These are phyloP conservation scores for Aegle marmelos DNA, from an alignment of 345 rosid genomes.

Conservation along the genomic window DNA sequence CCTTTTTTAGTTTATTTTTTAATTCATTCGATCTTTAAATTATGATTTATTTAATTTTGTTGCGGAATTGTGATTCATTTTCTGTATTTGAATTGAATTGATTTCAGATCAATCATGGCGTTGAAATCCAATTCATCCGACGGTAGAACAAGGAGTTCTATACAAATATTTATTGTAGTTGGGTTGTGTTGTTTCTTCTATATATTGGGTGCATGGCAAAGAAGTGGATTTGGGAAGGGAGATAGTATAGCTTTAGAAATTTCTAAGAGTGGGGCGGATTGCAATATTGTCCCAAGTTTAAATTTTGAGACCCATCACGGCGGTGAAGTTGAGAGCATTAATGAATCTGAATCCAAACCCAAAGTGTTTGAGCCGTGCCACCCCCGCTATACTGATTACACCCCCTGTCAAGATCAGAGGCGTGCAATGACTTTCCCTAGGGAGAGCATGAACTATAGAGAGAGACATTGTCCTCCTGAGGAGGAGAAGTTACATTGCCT, in stretches of 20 bases:
- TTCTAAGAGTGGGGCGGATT: slow-evolving; percentile 74
- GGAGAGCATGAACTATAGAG: slow-evolving; percentile 85
- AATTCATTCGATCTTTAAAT: not conserved
- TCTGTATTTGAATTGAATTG: not conserved
- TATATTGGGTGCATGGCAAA: slow-evolving; percentile 95
- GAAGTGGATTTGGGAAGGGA: slow-evolving; percentile 97
- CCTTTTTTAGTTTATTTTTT: too few relatives aligned
- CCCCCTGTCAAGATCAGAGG: slow-evolving; percentile 95
- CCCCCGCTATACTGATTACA: slow-evolving; percentile 70
- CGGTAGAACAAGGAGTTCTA: slow-evolving; percentile 79
- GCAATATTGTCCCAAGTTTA: slow-evolving; percentile 67
- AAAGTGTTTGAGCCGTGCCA: slow-evolving; percentile 66
- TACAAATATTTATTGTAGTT: slow-evolving; percentile 75
- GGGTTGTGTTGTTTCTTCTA: slow-evolving; percentile 92
- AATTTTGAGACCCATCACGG: slow-evolving; percentile 95
- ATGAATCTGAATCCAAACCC: slow-evolving; percentile 49
- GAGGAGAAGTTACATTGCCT: slow-evolving; percentile 76
- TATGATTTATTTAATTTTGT: not conserved
- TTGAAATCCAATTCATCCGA: slow-evolving; percentile 66
- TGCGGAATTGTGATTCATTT: not conserved
- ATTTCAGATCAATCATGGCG: slow-evolving; percentile 65
- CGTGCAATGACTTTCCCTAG: slow-evolving; percentile 99
- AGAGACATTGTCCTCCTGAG: slow-evolving; percentile 86
- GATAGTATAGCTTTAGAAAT: slow-evolving; percentile 89
- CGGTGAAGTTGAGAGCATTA: slow-evolving; percentile 39